These are phyloP conservation scores for Plantago elongata DNA, from an alignment of 257 asterid genomes.

Conservation along the genomic window DNA sequence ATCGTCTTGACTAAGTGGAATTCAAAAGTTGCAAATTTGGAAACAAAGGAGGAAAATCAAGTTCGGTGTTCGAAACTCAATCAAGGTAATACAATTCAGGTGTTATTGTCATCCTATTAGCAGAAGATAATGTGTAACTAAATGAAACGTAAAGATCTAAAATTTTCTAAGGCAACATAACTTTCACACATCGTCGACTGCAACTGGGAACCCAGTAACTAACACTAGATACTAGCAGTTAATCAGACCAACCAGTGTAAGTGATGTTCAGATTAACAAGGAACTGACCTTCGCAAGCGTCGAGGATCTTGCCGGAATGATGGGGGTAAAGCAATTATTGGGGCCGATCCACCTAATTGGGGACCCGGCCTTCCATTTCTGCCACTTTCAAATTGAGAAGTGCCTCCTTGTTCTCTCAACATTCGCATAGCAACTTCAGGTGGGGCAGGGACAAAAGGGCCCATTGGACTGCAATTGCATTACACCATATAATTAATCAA, in stretches of 20 bases:
- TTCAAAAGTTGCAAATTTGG: too few species aligned
- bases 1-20: too few species aligned
- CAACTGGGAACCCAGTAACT: not conserved
- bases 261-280: not conserved
- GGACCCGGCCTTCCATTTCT: slow-evolving; percentile 71
- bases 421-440: slow-evolving; percentile 98
- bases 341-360: slow-evolving; percentile 56
- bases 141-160: too few species aligned
- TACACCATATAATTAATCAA: slow-evolving; percentile 17
- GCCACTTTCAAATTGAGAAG: slow-evolving; percentile 81
- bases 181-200: too few species aligned
- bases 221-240: not conserved
- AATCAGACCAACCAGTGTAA: not conserved
- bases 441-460: slow-evolving; percentile 98
- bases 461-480: slow-evolving; percentile 67
- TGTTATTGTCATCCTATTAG: too few species aligned
- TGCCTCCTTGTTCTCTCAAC: slow-evolving; percentile 95
- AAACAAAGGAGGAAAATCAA: too few species aligned
- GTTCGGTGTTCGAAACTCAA: too few species aligned
- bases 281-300: slow-evolving; percentile 71
- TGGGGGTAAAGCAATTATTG: slow-evolving; percentile 78
- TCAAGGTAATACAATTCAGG: too few species aligned
- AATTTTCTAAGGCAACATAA: too few species aligned
- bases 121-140: too few species aligned
- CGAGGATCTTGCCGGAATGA: slow-evolving; percentile 88